Evolutionary conservation across 768 basidiomycete genomes (phyloP).

Genomic region (Tubosaeta brunneosetosa): DNA sequence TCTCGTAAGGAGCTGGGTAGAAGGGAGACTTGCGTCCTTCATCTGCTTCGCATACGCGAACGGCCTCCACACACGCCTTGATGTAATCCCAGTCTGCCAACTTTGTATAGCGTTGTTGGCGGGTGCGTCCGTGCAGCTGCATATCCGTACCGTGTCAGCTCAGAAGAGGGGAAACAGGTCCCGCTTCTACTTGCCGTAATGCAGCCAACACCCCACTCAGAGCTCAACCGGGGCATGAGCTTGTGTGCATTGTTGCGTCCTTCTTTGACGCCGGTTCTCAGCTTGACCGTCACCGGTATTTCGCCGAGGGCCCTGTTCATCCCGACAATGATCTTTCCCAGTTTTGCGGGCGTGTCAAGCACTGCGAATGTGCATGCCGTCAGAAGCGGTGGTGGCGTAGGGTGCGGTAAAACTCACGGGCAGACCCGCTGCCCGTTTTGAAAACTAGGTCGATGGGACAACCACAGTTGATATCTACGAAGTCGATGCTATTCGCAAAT

Average conservation of each 20-base stretch:
- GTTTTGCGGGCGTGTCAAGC: constrained; percentile 73
- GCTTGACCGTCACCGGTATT: constrained; percentile 85
- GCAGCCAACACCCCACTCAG: constrained; percentile 45
- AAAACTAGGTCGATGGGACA: constrained; percentile 98
- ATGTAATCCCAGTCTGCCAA: constrained; percentile 96
- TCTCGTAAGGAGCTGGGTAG: background rate
- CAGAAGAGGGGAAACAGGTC: background rate
- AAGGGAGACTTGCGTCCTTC: constrained; percentile 54
- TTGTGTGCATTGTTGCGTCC: constrained; percentile 84
- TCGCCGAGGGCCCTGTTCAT: constrained; percentile 91
- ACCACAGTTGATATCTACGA: constrained; percentile 93
- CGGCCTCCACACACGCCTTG: constrained; percentile 76
- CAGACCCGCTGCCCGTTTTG: constrained; percentile 84
- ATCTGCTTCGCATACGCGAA: constrained; percentile 66
- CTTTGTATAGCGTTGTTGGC: constrained; percentile 91
- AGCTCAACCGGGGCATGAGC: constrained; percentile 74
- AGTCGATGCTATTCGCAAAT: constrained; percentile 66
- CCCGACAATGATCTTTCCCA: constrained; percentile 83
- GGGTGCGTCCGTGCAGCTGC: constrained; percentile 92
- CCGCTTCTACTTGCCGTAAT: constrained; percentile 34
- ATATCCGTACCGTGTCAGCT: background rate
- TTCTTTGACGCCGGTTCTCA: constrained; percentile 92
- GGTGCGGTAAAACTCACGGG: constrained; percentile 52
- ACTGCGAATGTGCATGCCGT: constrained; percentile 42
- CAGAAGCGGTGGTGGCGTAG: background rate